Percentiles rank a stretch among this genome's conserved stretches.
These are phyloP conservation scores for Ceratocystis harringtonii DNA, from an alignment of 2,329 filamentous ascomycete species.

Conservation along the genomic window DNA sequence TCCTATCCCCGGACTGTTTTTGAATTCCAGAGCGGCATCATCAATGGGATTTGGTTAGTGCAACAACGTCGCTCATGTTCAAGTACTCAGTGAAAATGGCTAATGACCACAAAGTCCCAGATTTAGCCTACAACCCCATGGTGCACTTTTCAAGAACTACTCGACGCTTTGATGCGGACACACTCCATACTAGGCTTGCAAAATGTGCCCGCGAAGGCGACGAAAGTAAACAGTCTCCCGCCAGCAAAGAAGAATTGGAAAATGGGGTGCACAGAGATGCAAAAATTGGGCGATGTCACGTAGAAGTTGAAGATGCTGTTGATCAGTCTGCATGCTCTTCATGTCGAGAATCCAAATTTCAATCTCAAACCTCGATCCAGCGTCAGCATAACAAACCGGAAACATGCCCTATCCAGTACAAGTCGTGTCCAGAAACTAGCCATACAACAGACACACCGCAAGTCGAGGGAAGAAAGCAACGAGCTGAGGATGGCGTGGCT, in stretches of 20 bases:
- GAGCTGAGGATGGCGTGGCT: not conserved
- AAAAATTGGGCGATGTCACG: not conserved
- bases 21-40: constrained; percentile 23
- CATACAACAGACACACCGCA: constrained; percentile 10
- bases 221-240: not conserved
- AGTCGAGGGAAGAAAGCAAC: not conserved
- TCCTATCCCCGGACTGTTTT: constrained; percentile 24
- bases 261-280: not conserved
- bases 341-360: not conserved
- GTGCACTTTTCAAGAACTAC: constrained; percentile 16
- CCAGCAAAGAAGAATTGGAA: not conserved
- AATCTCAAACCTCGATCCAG: not conserved
- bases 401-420: not conserved
- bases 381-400: not conserved
- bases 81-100: not conserved
- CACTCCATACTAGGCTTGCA: not conserved
- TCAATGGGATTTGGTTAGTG: constrained; percentile 19
- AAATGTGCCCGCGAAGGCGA: not conserved
- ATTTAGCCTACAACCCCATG: constrained; percentile 40
- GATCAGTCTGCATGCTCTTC: not conserved
- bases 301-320: not conserved
- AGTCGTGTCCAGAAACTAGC: not conserved
- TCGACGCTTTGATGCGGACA: not conserved
- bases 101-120: constrained; percentile 29
- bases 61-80: not conserved